Conservation (phyloP, 2,329 filamentous ascomycete genomes). For the Xylaria digitata region DNA sequence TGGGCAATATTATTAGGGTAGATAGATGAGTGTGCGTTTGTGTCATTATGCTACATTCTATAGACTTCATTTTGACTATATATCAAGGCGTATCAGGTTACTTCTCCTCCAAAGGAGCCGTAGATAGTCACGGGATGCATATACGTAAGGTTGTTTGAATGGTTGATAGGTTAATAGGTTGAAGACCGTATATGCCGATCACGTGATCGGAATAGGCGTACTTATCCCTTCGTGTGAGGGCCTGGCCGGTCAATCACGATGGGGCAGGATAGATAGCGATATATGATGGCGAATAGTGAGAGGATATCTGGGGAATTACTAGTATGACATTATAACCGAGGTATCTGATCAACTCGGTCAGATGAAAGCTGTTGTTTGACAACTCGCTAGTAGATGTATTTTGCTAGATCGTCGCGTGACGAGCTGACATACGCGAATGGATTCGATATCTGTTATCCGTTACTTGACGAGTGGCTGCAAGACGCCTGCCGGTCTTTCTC, state of each 20-base stretch:
- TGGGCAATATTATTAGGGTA: slow-evolving; percentile 8
- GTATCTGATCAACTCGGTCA: neutral
- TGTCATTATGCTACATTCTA: slow-evolving; percentile 28
- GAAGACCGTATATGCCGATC: slow-evolving; percentile 28
- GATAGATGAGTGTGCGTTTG: slow-evolving; percentile 9
- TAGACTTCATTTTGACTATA: slow-evolving; percentile 31
- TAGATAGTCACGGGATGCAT: slow-evolving; percentile 16
- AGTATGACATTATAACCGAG: neutral
- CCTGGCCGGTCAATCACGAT: slow-evolving; percentile 6
- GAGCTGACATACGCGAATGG: slow-evolving; percentile 4
- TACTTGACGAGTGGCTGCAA: neutral
- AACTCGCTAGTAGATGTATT: slow-evolving; percentile 3
- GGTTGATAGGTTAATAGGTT: slow-evolving; percentile 11
- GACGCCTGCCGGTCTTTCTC: neutral
- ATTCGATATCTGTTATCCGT: neutral
- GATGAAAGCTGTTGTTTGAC: slow-evolving; percentile 4
- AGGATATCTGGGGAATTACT: neutral
- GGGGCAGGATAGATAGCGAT: slow-evolving; percentile 9
- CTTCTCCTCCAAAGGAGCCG: slow-evolving; percentile 2
- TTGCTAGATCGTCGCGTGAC: neutral
- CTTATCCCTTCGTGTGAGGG: slow-evolving; percentile 1
- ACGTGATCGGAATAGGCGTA: slow-evolving; percentile 34
- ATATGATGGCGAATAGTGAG: neutral
- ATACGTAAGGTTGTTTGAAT: slow-evolving; percentile 6
- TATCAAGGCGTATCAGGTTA: slow-evolving; percentile 16